Evolutionary conservation across 495 filamentous ascomycete species (phyloP), one percentile per base, ranked within the genome.

Genomic region (Trichoderma asperelloides): DNA sequence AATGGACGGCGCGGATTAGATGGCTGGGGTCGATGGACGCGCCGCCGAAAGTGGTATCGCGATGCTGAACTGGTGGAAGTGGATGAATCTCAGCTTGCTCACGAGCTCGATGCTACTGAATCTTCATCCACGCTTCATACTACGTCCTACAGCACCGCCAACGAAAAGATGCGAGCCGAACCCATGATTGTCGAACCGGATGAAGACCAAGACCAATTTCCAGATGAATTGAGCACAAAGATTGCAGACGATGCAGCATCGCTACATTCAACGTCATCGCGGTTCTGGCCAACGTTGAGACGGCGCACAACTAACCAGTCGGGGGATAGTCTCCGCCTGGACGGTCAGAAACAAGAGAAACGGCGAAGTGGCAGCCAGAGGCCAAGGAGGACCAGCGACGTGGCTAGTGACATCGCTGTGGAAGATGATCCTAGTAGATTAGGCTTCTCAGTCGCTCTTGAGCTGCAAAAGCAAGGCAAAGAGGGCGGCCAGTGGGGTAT

Each of bases 21-120:
- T 69, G 90, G 93, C 49, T 99, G 96, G 96, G 91, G 92, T 30
- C 86, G 92, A 39, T 99, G 96, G 78, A 99, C 95, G 0, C 86
- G 95, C 30, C 86, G 95, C 13, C 81, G 95, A 65, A 99, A 98
- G 76, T 99, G 95, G 95, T 92, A 89, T 72, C 88, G 96, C 37
- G 95, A 97, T 71, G 95, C 96, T 30, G 96, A 99, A 76, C 86
- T 99, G 23, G 89, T 97, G 43, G 96, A 99, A 70, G 77, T 86
- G 25, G 77, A 84, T 28, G 77, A 76, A 67, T 62, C 77, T 70
- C 6, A 81, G 63, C 15, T 40, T 45, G 21, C 67, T 28, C 68
- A 74, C 11, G 68, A 72, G 40, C 40, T 45, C 1, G 41, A 49
- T 0, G 41, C 18, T 21, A 65, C 40, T n/a, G 41, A 55, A 47